These are phyloP conservation scores for Aspergillus udagawae DNA, from an alignment of 2,329 filamentous ascomycete species.

Conservation along the genomic window DNA sequence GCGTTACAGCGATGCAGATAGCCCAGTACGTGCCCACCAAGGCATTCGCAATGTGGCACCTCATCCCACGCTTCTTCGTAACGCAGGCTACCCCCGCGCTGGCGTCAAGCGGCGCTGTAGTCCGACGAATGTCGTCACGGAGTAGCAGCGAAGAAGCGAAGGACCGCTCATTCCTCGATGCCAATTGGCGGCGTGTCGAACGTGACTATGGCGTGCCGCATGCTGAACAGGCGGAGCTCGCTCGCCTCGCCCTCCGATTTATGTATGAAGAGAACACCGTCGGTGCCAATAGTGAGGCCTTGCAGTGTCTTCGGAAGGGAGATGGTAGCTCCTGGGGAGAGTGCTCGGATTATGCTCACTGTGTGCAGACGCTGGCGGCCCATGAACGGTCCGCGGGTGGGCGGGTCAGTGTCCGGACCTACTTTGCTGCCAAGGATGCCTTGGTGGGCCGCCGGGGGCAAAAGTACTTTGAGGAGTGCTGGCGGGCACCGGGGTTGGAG, in stretches of 20 bases:
- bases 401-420: conserved; percentile 27
- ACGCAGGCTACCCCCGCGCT: conserved; percentile 17
- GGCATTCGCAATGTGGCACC: conserved; percentile 23
- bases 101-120: conserved; percentile 16
- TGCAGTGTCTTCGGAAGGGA: conserved; percentile 35
- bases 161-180: conserved; percentile 7
- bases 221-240: conserved; percentile 14
- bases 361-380: conserved; percentile 13
- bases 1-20: conserved; percentile 23
- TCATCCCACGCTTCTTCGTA: conserved; percentile 25
- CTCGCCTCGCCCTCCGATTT: conserved; percentile 6
- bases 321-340: conserved; percentile 28
- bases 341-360: conserved; percentile 33
- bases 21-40: conserved; percentile 22
- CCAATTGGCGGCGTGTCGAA: conserved; percentile 15
- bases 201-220: conserved; percentile 15
- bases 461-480: conserved; percentile 43
- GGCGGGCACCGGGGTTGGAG: conserved; percentile 20
- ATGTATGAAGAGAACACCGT: conserved; percentile 28
- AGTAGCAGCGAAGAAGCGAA: not conserved
- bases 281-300: conserved; percentile 38
- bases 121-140: conserved; percentile 7
- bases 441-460: conserved; percentile 43
- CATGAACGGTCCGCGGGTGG: not conserved
- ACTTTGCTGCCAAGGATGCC: conserved; percentile 38